Evolutionary conservation across 2,329 filamentous ascomycete species (phyloP).

Genomic region (Penicillium janthinellum): DNA sequence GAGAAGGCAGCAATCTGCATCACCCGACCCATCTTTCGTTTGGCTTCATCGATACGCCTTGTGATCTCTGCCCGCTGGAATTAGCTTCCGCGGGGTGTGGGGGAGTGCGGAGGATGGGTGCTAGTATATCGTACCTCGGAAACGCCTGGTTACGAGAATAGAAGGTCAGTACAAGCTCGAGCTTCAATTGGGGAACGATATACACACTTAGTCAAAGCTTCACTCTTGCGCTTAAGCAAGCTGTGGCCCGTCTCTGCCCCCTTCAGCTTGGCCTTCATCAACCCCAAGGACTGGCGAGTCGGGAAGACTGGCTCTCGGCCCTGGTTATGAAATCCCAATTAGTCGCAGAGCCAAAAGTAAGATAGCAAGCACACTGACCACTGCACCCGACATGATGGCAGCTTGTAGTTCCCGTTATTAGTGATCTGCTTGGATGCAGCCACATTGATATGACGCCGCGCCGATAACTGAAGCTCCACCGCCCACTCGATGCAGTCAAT

Average conservation of each 20-base stretch:
- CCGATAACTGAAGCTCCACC: conserved; percentile 29
- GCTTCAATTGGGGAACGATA: background rate
- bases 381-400: conserved; percentile 38
- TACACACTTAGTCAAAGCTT: conserved; percentile 90
- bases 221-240: conserved; percentile 94
- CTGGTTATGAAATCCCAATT: conserved; percentile 50
- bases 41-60: conserved; percentile 94
- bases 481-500: conserved; percentile 19
- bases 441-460: conserved; percentile 36
- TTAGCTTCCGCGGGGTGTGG: conserved; percentile 31
- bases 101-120: conserved; percentile 22
- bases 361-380: conserved; percentile 24
- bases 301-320: conserved; percentile 96
- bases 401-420: conserved; percentile 17
- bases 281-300: conserved; percentile 90
- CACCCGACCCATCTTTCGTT: conserved; percentile 97
- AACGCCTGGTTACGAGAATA: conserved; percentile 62
- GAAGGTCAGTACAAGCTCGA: conserved; percentile 21
- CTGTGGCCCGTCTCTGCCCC: conserved; percentile 89
- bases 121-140: conserved; percentile 67
- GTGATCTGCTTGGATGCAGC: conserved; percentile 21
- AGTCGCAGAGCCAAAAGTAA: background rate
- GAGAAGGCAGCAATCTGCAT: conserved; percentile 99
- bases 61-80: conserved; percentile 72
- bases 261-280: conserved; percentile 99